Conservation (phyloP, 345 rosid species). For the Microcos paniculata region DNA sequence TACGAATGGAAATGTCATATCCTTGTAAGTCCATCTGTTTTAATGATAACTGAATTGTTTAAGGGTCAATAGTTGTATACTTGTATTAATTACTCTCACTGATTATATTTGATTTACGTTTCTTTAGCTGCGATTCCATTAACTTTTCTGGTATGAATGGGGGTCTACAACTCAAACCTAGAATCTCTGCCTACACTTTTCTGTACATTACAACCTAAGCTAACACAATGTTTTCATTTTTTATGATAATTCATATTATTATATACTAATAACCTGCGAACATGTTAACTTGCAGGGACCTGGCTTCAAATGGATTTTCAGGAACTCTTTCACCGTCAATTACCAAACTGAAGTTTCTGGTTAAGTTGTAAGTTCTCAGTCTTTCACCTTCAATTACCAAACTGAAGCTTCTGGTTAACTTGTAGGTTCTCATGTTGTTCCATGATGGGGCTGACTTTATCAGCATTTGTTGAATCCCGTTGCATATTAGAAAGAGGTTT, state of each 20-base stretch:
- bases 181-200: background rate
- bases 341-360: slow-evolving; percentile 66
- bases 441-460: background rate
- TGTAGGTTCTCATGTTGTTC: slow-evolving; percentile 49
- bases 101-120: background rate
- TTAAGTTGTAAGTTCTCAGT: too few relatives aligned
- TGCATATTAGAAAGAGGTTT: background rate
- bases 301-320: slow-evolving; percentile 71
- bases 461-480: background rate
- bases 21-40: slow-evolving; percentile 55
- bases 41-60: slow-evolving; percentile 1
- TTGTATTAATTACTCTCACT: background rate
- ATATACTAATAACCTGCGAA: slow-evolving; percentile 10
- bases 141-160: background rate
- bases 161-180: background rate
- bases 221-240: background rate
- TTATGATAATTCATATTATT: too few relatives aligned
- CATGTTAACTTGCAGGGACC: slow-evolving; percentile 45
- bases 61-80: background rate
- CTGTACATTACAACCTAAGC: background rate
- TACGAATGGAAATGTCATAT: slow-evolving; percentile 59
- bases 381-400: slow-evolving; percentile 67
- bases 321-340: slow-evolving; percentile 80
- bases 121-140: background rate
- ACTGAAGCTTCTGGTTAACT: slow-evolving; percentile 64